Evolutionary conservation across 805 yeast genomes (phyloP).

Genomic region (Candida railenensis): DNA sequence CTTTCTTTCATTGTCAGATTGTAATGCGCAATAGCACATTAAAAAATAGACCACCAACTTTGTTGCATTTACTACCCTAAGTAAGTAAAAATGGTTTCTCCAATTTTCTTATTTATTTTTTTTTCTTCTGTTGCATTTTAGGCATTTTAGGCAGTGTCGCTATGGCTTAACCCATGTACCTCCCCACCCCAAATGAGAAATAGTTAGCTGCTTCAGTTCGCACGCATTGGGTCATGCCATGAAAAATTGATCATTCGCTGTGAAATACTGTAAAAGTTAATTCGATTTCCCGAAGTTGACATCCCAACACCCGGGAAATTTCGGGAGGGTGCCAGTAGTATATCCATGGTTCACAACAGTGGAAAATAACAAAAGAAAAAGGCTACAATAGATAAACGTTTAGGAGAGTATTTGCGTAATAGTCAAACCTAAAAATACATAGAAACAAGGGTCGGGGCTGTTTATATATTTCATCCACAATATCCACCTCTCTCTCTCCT

Average conservation of each 20-base stretch:
- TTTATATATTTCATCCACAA: neutral
- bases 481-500: neutral
- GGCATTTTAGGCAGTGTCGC: too few species aligned
- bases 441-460: neutral
- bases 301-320: slow-evolving; percentile 6
- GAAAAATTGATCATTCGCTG: neutral
- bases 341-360: neutral
- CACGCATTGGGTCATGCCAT: neutral
- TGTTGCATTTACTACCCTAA: neutral
- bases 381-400: neutral
- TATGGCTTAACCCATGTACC: too few species aligned
- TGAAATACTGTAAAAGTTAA: neutral
- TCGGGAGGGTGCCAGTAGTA: neutral
- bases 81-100: neutral
- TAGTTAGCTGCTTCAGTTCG: neutral
- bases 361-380: neutral
- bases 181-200: neutral
- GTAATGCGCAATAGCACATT: neutral
- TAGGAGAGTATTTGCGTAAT: neutral
- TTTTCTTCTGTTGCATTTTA: neutral
- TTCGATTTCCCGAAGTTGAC: slow-evolving; percentile 2
- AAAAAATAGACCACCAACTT: too few species aligned
- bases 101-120: neutral
- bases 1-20: neutral
- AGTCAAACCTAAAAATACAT: neutral